Evolutionary conservation across 208 protist genomes (phyloP).

Genomic region (Leishmania arabica): DNA sequence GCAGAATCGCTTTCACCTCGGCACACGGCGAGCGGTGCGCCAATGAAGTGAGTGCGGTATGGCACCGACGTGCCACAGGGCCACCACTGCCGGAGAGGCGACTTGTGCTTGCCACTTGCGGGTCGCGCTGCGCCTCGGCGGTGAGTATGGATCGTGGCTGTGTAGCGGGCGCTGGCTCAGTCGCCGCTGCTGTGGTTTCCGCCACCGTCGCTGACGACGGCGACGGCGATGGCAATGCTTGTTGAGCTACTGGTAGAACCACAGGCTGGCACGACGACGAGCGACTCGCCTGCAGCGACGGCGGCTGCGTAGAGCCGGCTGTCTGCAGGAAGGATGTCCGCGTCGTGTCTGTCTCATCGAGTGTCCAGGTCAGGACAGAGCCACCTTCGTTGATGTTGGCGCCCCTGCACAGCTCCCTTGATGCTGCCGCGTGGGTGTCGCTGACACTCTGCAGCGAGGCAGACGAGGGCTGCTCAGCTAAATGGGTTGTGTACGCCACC

Average conservation of each 20-base stretch:
- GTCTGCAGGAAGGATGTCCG: conserved; percentile 13
- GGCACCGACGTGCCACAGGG: not conserved
- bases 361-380: not conserved
- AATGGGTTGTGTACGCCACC: not conserved
- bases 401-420: not conserved
- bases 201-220: not conserved
- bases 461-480: not conserved
- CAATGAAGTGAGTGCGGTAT: not conserved
- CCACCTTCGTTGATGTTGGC: not conserved
- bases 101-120: not conserved
- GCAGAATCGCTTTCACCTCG: no score
- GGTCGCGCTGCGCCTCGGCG: not conserved
- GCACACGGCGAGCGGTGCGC: not conserved
- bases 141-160: not conserved
- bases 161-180: not conserved
- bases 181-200: not conserved
- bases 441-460: not conserved
- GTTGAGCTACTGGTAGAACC: not conserved
- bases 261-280: conserved; percentile 2
- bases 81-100: no score
- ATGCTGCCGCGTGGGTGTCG: not conserved
- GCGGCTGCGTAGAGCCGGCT: conserved; percentile 15
- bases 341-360: conserved; percentile 2
- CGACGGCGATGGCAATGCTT: not conserved
- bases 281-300: conserved; percentile 9